These are phyloP conservation scores for Phaeosphaeriaceae sp. DNA, from an alignment of 2,329 filamentous ascomycete genomes.

Conservation along the genomic window DNA sequence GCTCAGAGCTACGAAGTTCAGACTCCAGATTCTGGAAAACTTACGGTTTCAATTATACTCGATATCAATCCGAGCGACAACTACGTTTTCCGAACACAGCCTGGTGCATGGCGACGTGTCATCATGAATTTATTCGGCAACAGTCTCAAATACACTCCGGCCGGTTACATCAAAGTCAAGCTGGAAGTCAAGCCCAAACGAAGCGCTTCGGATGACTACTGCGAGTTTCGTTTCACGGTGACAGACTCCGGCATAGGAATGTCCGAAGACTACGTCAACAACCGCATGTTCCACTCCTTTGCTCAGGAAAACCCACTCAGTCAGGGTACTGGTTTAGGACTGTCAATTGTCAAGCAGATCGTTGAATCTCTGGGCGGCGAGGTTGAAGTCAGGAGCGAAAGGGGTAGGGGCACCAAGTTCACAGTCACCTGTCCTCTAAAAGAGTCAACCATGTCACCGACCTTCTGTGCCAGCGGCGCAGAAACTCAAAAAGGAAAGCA, in stretches of 20 bases:
- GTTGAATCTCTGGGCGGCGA: constrained; percentile 46
- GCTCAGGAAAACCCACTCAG: constrained; percentile 49
- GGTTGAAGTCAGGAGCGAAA: constrained; percentile 46
- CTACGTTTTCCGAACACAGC: constrained; percentile 46
- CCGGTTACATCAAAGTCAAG: constrained; percentile 47
- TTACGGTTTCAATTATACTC: constrained; percentile 40
- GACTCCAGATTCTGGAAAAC: constrained; percentile 20
- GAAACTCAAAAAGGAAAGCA: constrained; percentile 33
- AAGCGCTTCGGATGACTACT: constrained; percentile 27
- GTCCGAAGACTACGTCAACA: constrained; percentile 48
- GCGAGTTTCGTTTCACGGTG: constrained; percentile 42
- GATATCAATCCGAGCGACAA: constrained; percentile 46
- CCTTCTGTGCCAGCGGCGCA: constrained; percentile 25
- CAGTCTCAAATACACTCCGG: constrained; percentile 48
- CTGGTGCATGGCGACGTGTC: constrained; percentile 48
- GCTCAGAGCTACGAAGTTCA: constrained; percentile 32
- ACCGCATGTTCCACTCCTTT: constrained; percentile 48
- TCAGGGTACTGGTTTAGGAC: constrained; percentile 49
- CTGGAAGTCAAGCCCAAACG: constrained; percentile 38
- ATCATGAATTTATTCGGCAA: constrained; percentile 52
- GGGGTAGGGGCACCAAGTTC: constrained; percentile 46
- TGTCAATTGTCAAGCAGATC: constrained; percentile 50
- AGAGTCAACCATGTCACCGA: constrained; percentile 38
- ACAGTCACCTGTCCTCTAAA: constrained; percentile 45
- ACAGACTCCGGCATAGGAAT: constrained; percentile 51